Evolutionary conservation across 768 basidiomycete genomes (phyloP), one percentile per base, ranked within the genome.

Genomic region (Polyporus arcularius): DNA sequence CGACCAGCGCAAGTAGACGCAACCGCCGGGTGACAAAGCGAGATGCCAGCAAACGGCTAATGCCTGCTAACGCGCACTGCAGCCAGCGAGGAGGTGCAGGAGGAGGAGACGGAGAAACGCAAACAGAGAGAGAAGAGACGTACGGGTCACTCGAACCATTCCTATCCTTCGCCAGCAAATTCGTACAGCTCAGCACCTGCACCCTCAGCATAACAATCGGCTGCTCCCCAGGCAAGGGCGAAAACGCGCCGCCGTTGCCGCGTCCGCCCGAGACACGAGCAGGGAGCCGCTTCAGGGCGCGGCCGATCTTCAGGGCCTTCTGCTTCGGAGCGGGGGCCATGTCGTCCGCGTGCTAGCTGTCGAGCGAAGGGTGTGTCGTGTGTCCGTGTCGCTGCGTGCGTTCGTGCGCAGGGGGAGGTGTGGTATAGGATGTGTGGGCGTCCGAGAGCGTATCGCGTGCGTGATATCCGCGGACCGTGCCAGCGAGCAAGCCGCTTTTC

Each of bases 81-180:
- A n/a, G n/a, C n/a, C n/a, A n/a, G n/a, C n/a, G n/a, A 26, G 21
- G 21, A 26, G 21, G 58, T 49, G 58, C 52, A n/a, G n/a, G n/a
- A 11, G 50, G 54, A 42, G 12, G 31, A 5, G 39, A 58, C 51
- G 15, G 21, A 38, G 10, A 41, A 28, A 18, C 11, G 41, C 21
- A 35, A 9, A 40, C 9, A n/a, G 21, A 21, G 4, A 40, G 38
- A 47, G 14, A 54, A 49, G 1, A 3, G 11, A 81, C 90, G 70
- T 69, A 94, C 85, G 92, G 91, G 72, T 93, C 92, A 67, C 87
- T 89, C 39, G 76, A 80, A 16, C 86, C 85, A 64, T 83, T 85
- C 49, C 82, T 82, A 69, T 89, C 85, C 66, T 87, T 89, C 8
- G 86, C 76, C 18, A 82, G 71, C 31, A 94, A 77, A 55, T 83